phyloP scores from a whole-genome alignment of 2,329 filamentous ascomycete genomes.

The Tolypocladium tropicale region DNA sequence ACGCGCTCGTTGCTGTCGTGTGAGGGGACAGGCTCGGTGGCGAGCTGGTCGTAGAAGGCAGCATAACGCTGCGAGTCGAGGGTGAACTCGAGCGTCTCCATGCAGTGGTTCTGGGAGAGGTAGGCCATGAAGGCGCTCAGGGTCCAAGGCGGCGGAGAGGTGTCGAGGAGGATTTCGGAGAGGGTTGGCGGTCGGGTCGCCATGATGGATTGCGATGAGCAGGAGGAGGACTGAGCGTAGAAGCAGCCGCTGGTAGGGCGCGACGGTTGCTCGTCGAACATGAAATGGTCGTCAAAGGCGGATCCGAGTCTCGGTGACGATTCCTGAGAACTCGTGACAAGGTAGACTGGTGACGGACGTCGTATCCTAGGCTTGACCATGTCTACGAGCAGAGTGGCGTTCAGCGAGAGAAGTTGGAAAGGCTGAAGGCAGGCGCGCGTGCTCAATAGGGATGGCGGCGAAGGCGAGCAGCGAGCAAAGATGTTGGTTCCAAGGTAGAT shows the following conservation, averaged over 20 bases:
- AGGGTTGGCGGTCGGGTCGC: conserved; percentile 51
- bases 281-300: conserved; percentile 34
- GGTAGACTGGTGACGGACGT: conserved; percentile 32
- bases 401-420: not conserved
- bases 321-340: conserved; percentile 30
- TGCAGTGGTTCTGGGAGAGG: conserved; percentile 90
- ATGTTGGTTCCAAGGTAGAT: not conserved
- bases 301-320: conserved; percentile 33
- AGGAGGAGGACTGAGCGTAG: conserved; percentile 30
- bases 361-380: conserved; percentile 39
- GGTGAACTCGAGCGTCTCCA: conserved; percentile 94
- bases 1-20: conserved; percentile 51
- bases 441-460: not conserved
- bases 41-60: conserved; percentile 39
- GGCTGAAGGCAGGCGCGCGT: not conserved
- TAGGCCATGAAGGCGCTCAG: conserved; percentile 92
- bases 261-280: conserved; percentile 29
- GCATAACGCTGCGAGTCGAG: conserved; percentile 85
- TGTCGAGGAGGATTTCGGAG: conserved; percentile 79
- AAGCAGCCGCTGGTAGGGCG: conserved; percentile 39
- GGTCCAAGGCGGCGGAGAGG: conserved; percentile 79
- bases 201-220: conserved; percentile 21
- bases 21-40: conserved; percentile 25
- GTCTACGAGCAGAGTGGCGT: conserved; percentile 4
- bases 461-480: not conserved